These are phyloP conservation scores for Fusarium sp. DNA, from an alignment of 2,329 filamentous ascomycete genomes.

Conservation along the genomic window DNA sequence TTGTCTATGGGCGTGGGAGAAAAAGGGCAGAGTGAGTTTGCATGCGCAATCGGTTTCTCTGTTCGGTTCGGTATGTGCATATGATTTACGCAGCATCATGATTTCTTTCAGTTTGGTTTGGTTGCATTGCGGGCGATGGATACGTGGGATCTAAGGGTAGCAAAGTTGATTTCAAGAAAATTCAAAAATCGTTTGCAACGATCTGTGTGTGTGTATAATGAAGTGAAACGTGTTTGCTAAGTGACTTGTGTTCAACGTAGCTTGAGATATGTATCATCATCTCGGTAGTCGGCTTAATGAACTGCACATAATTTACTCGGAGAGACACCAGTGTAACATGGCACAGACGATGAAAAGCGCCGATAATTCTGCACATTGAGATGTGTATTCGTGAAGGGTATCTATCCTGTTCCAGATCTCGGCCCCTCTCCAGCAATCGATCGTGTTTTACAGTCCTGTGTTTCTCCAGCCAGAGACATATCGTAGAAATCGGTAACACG, in stretches of 20 bases:
- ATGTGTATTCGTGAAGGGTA: slow-evolving; percentile 39
- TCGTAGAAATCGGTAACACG: neutral
- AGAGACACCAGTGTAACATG: slow-evolving; percentile 26
- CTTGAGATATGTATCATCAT: slow-evolving; percentile 4
- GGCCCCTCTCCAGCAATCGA: slow-evolving; percentile 17
- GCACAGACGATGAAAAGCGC: slow-evolving; percentile 37
- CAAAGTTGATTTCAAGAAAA: slow-evolving; percentile 19
- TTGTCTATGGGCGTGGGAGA: slow-evolving; percentile 12
- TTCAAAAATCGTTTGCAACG: slow-evolving; percentile 30
- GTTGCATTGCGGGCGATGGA: slow-evolving; percentile 29
- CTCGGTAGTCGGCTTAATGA: neutral
- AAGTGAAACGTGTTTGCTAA: slow-evolving; percentile 22
- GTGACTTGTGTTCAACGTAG: slow-evolving; percentile 6
- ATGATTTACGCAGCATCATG: slow-evolving; percentile 36
- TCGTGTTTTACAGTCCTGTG: neutral
- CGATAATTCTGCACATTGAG: slow-evolving; percentile 27
- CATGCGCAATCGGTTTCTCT: slow-evolving; percentile 13
- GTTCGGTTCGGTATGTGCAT: slow-evolving; percentile 17
- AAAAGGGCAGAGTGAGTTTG: neutral
- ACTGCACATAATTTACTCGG: slow-evolving; percentile 13
- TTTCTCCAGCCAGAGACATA: slow-evolving; percentile 5
- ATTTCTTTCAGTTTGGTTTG: slow-evolving; percentile 29
- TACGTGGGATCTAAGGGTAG: slow-evolving; percentile 27
- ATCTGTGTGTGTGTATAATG: slow-evolving; percentile 21
- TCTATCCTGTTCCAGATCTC: slow-evolving; percentile 35